Base-by-base conservation (phyloP, 352 stramenopile species). In the Globisporangium mamillatum region DNA sequence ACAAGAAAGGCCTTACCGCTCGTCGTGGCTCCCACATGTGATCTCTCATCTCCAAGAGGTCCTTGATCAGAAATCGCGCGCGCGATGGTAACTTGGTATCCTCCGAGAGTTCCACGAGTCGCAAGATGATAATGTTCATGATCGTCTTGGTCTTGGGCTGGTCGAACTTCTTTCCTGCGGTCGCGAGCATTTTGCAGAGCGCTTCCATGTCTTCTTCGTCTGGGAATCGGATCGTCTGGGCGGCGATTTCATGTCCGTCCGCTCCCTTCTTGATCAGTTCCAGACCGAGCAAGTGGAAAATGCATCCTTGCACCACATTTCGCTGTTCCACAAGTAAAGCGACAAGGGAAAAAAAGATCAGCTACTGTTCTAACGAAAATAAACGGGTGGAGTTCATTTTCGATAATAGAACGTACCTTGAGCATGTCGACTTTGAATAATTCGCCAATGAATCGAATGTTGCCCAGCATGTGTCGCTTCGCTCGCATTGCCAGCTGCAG, bases 381-480 rank as follows among this genome's bases (percentile, higher is more conserved):
- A 22, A 18, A 60, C 32, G 20, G 38, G 20, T 3, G 56, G 20
- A 50, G 41, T 50, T 16, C 41, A 25, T 27, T 54, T 54, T 22
- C 7, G 32, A 32, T 3, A 53, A 66, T 54, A 52, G 0, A 62
- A n/a, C 12, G 63, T 75, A 93, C 85, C 61, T 93, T 90, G 50
- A 96, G 78, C 64, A 96, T 68, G 66, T 93, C 89, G 44, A 90
- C 80, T 69, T 96, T 96, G 75, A 92, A 96, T 38, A 96, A 57
- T 58, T 96, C 89, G 36, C 87, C 89, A 38, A 96, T 90, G 60
- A 96, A 96, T 36, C 89, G 89, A 56, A 95, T 95, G 73, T 95
- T 96, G 25, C 89, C 89, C 18, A 96, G 75, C 89, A 96, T 94
- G 9, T 78, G 71, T 55, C 78, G 76, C 65, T 95, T 95, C 14